Evolutionary conservation across 495 filamentous ascomycete species (phyloP), one percentile per base, ranked within the genome.

Genomic region (Pyrenula massariospora): DNA sequence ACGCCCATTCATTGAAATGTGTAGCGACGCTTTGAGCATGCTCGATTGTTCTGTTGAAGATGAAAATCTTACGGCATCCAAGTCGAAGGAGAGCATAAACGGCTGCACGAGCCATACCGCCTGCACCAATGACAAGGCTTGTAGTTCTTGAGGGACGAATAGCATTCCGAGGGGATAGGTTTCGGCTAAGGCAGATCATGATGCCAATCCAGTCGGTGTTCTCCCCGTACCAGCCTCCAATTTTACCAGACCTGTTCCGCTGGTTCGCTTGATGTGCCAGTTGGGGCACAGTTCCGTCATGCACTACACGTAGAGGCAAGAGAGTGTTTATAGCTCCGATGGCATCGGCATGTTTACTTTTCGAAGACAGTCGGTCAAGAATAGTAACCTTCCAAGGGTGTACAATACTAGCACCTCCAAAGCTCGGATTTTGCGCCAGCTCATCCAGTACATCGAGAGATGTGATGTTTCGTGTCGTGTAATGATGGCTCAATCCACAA

Each of bases 121-220:
- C 88, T 0, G 88, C 88, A 21, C 88, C 88, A 56, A 91, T 79
- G 11, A 93, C 83, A 2, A 93, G 67, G 0, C 77, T 87, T 0
- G 83, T 85, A 1, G 85, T 88, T 56, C 73, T 78, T 0, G 79
- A 64, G 3, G 81, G 80, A 56, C 84, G 84, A 2, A 91, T 84
- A 2, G 83, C 84, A 63, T 93, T 91, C 12, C 85, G 78, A 11
- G 88, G 88, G 12, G 87, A 90, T 53, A 91, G 82, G 55, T 88
- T 87, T 24, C 87, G 80, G 2, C 79, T 80, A 23, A 91, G 76
- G 59, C 86, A 89, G 3, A 74, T 75, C 63, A 80, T 71, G 23
- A 91, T 87, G 12, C 87, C 83, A 23, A 85, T 85, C 85, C 87
- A 93, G 68, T 91, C 88, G 0, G 87, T 93, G 64, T 93, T 93